Conservation (phyloP, 139 green algal species). For the Chlorella sp. region DNA sequence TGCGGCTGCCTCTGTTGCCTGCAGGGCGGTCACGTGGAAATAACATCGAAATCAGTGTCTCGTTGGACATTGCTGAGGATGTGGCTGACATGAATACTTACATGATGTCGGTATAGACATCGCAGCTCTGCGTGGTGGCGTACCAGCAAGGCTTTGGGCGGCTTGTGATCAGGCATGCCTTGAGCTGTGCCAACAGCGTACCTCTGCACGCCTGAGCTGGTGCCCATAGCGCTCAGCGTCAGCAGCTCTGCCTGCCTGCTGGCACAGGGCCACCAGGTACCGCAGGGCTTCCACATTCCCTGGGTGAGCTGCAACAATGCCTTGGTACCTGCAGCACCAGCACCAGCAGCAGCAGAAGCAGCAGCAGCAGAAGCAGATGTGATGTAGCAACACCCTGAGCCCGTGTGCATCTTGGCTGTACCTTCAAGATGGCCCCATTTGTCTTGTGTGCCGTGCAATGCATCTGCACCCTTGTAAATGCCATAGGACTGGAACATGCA, state of each 20-base stretch:
- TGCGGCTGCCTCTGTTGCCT: constrained; percentile 4
- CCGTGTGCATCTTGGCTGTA: background rate
- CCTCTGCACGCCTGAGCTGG: constrained; percentile 21
- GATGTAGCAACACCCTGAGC: background rate
- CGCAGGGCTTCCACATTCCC: constrained; percentile 79
- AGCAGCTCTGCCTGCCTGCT: constrained; percentile 47
- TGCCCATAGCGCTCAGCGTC: constrained; percentile 34
- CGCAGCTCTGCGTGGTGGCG: no score
- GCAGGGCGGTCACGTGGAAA: no score
- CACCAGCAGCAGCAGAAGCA: constrained; percentile 8
- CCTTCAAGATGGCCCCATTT: background rate
- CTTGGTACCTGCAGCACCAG: constrained; percentile 48
- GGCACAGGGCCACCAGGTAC: constrained; percentile 78
- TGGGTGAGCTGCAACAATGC: constrained; percentile 42
- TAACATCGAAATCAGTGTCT: no score
- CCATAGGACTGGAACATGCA: no score
- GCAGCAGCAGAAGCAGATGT: background rate
- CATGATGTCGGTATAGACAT: no score
- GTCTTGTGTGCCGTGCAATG: no score
- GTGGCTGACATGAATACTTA: no score
- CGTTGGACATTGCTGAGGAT: no score
- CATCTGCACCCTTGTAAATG: no score
- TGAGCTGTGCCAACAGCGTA: no score
- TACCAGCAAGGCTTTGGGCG: no score
- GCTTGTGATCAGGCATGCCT: no score